Percentiles rank a stretch among this genome's conserved stretches.
These are phyloP conservation scores for Plasmodium knowlesi DNA, from an alignment of 169 alveolate genomes.

Conservation along the genomic window DNA sequence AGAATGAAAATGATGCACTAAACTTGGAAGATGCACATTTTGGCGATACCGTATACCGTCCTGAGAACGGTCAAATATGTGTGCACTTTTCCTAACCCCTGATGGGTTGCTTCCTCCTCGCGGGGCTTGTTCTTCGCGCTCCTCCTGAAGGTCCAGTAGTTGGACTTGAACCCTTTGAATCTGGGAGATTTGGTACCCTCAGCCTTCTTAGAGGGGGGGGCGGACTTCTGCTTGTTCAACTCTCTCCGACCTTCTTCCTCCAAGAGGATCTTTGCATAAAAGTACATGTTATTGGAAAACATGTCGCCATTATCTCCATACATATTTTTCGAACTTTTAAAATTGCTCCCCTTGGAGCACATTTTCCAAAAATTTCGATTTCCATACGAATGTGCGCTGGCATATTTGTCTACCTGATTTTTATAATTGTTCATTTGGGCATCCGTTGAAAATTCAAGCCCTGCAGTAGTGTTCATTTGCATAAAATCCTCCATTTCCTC, in stretches of 20 bases:
- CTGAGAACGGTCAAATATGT: not conserved
- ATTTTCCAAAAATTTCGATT: not conserved
- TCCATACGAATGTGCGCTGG: not conserved
- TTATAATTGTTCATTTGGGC: not conserved
- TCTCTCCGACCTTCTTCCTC: not conserved
- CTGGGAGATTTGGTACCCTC: not conserved
- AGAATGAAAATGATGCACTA: not conserved
- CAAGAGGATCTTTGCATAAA: constrained; percentile 20
- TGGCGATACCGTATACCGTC: no score
- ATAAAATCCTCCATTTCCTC: not conserved
- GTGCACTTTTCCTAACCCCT: not conserved
- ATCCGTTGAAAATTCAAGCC: not conserved
- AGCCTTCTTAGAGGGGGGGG: not conserved
- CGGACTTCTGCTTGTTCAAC: not conserved
- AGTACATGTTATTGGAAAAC: not conserved
- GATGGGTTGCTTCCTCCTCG: not conserved
- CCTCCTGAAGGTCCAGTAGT: not conserved
- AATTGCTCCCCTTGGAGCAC: not conserved
- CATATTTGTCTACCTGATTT: not conserved
- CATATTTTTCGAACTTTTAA: not conserved
- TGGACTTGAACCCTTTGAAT: not conserved
- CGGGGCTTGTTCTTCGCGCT: not conserved
- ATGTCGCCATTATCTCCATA: not conserved
- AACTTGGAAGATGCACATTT: not conserved
- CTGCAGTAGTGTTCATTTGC: not conserved